These are phyloP conservation scores for Suillus subaureus DNA, from an alignment of 768 basidiomycete species.

Conservation along the genomic window DNA sequence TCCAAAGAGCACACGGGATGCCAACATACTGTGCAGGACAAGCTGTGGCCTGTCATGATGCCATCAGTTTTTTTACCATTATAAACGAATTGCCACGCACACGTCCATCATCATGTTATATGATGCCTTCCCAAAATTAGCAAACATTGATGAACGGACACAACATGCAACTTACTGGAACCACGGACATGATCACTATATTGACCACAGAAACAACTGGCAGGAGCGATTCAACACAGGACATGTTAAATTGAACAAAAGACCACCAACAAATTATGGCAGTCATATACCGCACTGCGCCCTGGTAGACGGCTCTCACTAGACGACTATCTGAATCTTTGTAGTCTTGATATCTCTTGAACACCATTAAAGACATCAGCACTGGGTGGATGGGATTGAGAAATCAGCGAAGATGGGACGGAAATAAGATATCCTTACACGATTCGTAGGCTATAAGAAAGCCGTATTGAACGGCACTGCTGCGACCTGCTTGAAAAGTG, in stretches of 20 bases:
- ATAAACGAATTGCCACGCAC: not conserved
- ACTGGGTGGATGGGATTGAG: not conserved
- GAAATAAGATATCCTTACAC: not conserved
- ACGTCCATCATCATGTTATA: not conserved
- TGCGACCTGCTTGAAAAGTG: constrained; percentile 3
- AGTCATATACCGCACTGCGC: not conserved
- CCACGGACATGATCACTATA: not conserved
- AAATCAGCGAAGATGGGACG: not conserved
- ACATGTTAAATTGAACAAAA: not conserved
- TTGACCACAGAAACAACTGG: not conserved
- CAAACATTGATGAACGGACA: not conserved
- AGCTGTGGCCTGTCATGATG: not conserved
- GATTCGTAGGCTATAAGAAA: not conserved
- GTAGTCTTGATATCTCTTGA: constrained; percentile 2
- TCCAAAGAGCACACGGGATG: not conserved
- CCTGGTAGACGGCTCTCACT: not conserved
- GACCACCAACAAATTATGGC: not conserved
- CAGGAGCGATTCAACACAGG: not conserved
- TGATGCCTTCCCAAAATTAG: not conserved
- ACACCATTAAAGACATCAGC: not conserved
- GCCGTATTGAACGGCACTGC: not conserved
- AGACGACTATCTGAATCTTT: not conserved
- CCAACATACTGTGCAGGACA: not conserved
- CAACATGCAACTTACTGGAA: not conserved
- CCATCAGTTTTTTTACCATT: not conserved